phyloP scores from a whole-genome alignment of 345 rosid genomes.

The Pugionium cornutum region DNA sequence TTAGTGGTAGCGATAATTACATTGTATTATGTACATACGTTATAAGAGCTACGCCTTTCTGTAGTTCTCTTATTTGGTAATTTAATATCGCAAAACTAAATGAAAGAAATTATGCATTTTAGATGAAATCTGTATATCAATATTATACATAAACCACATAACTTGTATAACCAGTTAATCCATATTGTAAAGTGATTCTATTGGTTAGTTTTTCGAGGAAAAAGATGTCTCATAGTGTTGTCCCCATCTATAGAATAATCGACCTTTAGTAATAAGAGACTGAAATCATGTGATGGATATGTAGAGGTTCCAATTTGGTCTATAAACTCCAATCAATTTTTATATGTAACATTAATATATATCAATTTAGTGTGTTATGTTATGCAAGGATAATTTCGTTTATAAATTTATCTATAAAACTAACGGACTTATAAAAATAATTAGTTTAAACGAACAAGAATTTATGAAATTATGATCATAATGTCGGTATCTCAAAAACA shows the following conservation, averaged over 20 bases:
- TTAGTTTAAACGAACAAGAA: too few relatives aligned
- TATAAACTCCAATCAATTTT: conserved; percentile 1
- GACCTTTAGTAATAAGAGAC: conserved; percentile 17
- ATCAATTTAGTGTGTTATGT: too few relatives aligned
- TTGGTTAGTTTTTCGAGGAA: conserved; percentile 25
- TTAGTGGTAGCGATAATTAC: too few relatives aligned
- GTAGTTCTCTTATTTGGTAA: background rate
- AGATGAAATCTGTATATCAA: background rate
- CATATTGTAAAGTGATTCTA: background rate
- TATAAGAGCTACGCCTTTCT: background rate
- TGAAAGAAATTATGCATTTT: background rate
- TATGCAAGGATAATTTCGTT: too few relatives aligned
- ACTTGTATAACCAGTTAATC: background rate
- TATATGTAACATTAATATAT: conserved; percentile 1
- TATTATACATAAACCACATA: background rate
- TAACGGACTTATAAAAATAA: too few relatives aligned
- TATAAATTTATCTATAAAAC: too few relatives aligned
- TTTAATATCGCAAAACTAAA: background rate
- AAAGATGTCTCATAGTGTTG: conserved; percentile 25
- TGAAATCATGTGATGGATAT: conserved; percentile 16
- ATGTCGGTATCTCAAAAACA: too few relatives aligned
- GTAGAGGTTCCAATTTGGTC: conserved; percentile 3
- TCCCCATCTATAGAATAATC: conserved; percentile 27
- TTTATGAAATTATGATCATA: too few relatives aligned
- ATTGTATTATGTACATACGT: background rate